These are phyloP conservation scores for Raffaelea ambrosiae DNA, from an alignment of 2,329 filamentous ascomycete species.

Conservation along the genomic window DNA sequence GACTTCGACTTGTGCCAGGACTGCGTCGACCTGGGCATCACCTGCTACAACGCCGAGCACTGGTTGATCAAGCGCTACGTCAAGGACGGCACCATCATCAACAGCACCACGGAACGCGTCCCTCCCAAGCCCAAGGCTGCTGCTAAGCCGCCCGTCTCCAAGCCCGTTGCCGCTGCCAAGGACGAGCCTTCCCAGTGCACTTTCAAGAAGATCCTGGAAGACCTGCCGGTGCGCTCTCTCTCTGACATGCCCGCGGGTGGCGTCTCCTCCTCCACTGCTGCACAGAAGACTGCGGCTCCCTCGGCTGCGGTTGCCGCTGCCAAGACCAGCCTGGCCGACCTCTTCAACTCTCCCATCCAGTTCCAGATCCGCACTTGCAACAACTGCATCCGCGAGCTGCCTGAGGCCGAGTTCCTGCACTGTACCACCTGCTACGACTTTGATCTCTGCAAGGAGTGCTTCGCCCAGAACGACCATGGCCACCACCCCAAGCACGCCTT, in stretches of 20 bases:
- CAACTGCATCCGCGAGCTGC: conserved; percentile 57
- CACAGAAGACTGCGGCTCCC: no score
- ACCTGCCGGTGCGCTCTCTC: neutral
- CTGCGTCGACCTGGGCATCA: conserved; percentile 67
- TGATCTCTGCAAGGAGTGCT: conserved; percentile 82
- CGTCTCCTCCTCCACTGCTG: no score
- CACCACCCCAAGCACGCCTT: conserved; percentile 88
- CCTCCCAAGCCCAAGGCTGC: conserved; percentile 47
- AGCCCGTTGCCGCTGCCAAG: conserved; percentile 2
- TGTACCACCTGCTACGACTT: conserved; percentile 82
- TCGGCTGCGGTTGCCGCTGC: no score
- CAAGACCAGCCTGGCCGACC: neutral
- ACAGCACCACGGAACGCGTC: conserved; percentile 77
- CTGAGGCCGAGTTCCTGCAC: conserved; percentile 74
- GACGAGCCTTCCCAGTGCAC: conserved; percentile 2
- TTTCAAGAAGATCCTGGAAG: no score
- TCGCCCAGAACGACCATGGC: conserved; percentile 67
- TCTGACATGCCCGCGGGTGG: neutral
- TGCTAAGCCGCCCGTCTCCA: conserved; percentile 19
- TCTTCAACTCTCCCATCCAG: neutral
- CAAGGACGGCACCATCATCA: conserved; percentile 67
- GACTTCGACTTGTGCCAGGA: conserved; percentile 87
- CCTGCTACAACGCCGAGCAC: conserved; percentile 72
- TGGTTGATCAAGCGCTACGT: conserved; percentile 92
- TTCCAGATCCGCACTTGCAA: conserved; percentile 56